These are phyloP conservation scores for Cryptosporidium ryanae DNA, from an alignment of 169 alveolate genomes.

Conservation along the genomic window DNA sequence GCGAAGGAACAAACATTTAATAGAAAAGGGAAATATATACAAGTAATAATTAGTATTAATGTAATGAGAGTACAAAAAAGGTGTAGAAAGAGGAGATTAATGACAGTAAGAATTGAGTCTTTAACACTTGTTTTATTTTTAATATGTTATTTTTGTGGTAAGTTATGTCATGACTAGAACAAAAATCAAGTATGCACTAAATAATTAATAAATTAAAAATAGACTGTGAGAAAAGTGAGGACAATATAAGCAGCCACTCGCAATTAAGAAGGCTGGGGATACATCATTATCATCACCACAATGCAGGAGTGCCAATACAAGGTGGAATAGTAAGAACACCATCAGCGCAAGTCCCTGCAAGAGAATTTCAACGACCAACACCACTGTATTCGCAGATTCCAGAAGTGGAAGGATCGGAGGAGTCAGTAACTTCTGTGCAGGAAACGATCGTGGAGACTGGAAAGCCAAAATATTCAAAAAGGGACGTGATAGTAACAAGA, in stretches of 20 bases:
- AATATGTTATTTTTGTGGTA: constrained; percentile 9
- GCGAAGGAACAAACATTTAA: no score
- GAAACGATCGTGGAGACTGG: constrained; percentile 66
- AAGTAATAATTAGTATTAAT: no score
- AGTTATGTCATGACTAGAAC: constrained; percentile 9
- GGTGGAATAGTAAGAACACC: constrained; percentile 52
- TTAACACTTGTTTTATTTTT: background rate
- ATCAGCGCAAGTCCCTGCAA: constrained; percentile 56
- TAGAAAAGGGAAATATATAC: no score
- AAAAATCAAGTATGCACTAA: background rate
- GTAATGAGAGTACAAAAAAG: no score
- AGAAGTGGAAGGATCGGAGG: constrained; percentile 43
- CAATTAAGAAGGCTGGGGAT: constrained; percentile 56
- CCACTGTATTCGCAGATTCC: constrained; percentile 66
- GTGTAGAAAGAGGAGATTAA: background rate
- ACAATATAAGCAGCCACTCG: background rate
- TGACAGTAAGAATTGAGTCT: background rate
- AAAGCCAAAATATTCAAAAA: constrained; percentile 45
- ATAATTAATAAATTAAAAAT: background rate
- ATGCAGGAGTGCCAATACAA: constrained; percentile 9
- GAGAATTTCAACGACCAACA: constrained; percentile 50
- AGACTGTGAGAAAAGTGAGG: constrained; percentile 19
- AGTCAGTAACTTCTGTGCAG: constrained; percentile 41
- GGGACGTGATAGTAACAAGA: constrained; percentile 63
- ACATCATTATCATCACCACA: constrained; percentile 24